phyloP scores from a whole-genome alignment of 1,284 basidiomycete species.

The Apiotrichum siamense region DNA sequence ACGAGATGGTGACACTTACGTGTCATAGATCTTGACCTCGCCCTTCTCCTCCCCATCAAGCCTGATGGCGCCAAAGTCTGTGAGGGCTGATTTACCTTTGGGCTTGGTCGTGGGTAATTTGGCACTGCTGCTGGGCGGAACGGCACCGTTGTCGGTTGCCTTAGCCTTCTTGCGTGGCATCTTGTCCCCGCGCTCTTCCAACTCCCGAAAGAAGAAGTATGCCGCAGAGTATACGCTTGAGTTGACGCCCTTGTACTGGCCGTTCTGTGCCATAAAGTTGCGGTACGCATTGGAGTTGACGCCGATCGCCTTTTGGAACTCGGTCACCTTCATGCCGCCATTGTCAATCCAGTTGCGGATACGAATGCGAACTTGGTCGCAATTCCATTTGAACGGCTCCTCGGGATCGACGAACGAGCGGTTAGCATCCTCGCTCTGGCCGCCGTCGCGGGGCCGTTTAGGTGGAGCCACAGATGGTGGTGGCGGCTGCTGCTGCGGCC shows the following conservation, averaged over 20 bases:
- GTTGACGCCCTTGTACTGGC: neutral
- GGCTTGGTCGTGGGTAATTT: neutral
- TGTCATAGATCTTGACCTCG: slow-evolving; percentile 1
- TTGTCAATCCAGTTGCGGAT: slow-evolving; percentile 3
- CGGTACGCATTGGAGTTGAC: slow-evolving; percentile 5
- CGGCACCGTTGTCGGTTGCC: neutral
- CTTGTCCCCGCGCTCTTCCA: neutral
- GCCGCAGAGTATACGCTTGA: neutral
- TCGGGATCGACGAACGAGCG: neutral
- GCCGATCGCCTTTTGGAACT: slow-evolving; percentile 1
- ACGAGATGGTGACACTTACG: neutral
- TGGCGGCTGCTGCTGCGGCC: neutral
- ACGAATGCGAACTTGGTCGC: slow-evolving; percentile 4
- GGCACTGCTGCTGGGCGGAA: neutral
- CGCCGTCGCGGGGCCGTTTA: neutral
- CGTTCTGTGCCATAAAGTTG: slow-evolving; percentile 3
- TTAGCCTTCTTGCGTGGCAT: slow-evolving; percentile 1
- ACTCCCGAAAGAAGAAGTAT: slow-evolving; percentile 2
- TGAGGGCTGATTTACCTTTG: neutral
- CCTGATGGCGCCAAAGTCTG: slow-evolving; percentile 1
- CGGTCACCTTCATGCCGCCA: slow-evolving; percentile 2
- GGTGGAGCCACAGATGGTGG: neutral
- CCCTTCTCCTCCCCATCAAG: neutral
- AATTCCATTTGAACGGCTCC: slow-evolving; percentile 4
- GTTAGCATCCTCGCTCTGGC: neutral